These are phyloP conservation scores for Arthrocladium fulminans DNA, from an alignment of 2,329 filamentous ascomycete species.

Conservation along the genomic window DNA sequence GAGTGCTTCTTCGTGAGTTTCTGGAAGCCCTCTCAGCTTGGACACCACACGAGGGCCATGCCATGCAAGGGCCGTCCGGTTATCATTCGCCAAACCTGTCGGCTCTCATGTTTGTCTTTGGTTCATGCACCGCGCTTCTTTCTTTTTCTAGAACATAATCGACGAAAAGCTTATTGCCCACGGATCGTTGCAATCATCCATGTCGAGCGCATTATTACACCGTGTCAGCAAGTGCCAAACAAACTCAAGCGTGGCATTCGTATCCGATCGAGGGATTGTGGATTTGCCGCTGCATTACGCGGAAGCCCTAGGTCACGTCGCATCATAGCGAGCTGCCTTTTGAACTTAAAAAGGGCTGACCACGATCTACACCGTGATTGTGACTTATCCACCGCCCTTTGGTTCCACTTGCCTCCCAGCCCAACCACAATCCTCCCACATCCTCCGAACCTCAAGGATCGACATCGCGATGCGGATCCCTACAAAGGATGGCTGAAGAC, in stretches of 20 bases:
- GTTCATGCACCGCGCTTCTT: neutral
- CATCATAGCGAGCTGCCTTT: no score
- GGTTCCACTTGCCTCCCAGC: neutral
- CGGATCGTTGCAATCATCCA: no score
- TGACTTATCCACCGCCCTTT: neutral
- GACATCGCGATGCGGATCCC: neutral
- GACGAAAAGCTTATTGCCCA: neutral
- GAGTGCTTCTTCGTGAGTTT: conserved; percentile 6
- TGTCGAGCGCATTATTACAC: no score
- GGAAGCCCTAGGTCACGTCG: no score
- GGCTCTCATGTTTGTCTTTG: conserved; percentile 3
- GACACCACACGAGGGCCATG: neutral
- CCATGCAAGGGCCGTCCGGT: neutral
- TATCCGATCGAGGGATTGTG: no score
- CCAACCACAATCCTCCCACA: neutral
- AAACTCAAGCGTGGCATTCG: no score
- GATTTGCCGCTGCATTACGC: no score
- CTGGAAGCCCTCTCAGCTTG: conserved; percentile 7
- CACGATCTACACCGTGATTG: neutral
- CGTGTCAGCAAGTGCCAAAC: no score
- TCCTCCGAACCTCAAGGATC: conserved; percentile 1
- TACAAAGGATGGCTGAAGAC: neutral
- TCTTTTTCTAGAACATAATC: neutral
- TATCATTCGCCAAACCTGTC: conserved; percentile 4
- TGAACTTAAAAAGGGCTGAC: no score